Evolutionary conservation across 495 filamentous ascomycete genomes (phyloP).

Genomic region (Podospora australis): DNA sequence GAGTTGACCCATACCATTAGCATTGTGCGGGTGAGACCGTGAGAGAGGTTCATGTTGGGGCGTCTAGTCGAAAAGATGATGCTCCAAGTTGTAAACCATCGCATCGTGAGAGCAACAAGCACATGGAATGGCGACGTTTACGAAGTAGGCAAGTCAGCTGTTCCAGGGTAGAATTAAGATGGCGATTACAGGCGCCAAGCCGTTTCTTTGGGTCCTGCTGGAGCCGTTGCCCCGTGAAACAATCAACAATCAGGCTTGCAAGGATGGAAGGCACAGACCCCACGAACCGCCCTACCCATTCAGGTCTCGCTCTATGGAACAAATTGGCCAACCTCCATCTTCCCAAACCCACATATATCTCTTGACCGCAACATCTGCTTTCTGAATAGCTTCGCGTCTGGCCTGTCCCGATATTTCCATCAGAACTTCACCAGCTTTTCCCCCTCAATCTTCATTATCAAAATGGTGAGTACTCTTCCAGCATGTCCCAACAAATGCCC

Average conservation of each 20-base stretch:
- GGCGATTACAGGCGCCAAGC: neutral
- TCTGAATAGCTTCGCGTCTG: slow-evolving; percentile 16
- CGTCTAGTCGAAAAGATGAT: no score
- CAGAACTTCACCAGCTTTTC: neutral
- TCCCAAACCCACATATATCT: slow-evolving; percentile 7
- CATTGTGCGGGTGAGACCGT: no score
- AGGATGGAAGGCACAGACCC: neutral
- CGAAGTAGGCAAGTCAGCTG: no score
- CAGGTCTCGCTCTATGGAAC: neutral
- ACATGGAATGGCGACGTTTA: no score
- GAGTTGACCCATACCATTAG: no score
- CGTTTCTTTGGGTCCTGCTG: neutral
- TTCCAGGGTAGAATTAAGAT: neutral
- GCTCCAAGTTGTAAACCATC: no score
- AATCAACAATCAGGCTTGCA: slow-evolving; percentile 6
- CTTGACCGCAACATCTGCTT: slow-evolving; percentile 23
- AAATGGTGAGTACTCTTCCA: slow-evolving; percentile 15
- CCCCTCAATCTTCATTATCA: slow-evolving; percentile 2
- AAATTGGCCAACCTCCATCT: slow-evolving; percentile 3
- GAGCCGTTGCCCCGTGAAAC: slow-evolving; percentile 12
- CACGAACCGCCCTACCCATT: neutral
- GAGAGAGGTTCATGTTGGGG: no score
- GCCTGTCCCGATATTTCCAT: neutral
- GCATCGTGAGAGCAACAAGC: no score
- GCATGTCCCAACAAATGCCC: slow-evolving; percentile 4